A percentile compares a stretch with the other conserved stretches of the same genome.
Conservation (phyloP, 2,329 filamentous ascomycete species). For the Apiospora aurea region DNA sequence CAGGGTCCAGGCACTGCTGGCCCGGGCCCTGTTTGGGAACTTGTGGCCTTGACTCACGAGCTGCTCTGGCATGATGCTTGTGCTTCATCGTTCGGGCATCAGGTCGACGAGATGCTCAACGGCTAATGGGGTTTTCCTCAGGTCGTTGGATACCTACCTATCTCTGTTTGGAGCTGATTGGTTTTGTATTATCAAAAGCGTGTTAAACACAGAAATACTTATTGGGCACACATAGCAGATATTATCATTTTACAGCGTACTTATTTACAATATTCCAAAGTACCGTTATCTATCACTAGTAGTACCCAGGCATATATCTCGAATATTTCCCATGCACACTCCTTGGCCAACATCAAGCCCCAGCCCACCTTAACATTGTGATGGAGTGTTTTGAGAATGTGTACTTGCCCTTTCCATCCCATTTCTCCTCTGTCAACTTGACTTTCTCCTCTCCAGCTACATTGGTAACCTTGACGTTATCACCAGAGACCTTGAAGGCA, state of each 20-base stretch:
- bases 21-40: not conserved
- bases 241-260: not conserved
- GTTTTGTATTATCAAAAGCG: slow-evolving; percentile 23
- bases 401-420: slow-evolving; percentile 68
- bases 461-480: slow-evolving; percentile 65
- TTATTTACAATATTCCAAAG: not conserved
- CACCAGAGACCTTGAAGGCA: slow-evolving; percentile 69
- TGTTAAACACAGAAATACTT: not conserved
- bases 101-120: not conserved
- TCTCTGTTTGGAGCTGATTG: not conserved
- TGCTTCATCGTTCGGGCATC: not conserved
- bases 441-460: slow-evolving; percentile 69
- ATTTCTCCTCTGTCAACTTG: slow-evolving; percentile 63
- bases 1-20: not conserved
- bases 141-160: slow-evolving; percentile 6
- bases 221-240: slow-evolving; percentile 19
- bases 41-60: not conserved
- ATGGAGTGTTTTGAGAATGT: slow-evolving; percentile 75
- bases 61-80: not conserved
- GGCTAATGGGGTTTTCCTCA: not conserved
- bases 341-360: slow-evolving; percentile 29
- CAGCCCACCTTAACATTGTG: slow-evolving; percentile 65
- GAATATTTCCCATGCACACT: not conserved
- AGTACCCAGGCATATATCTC: not conserved
- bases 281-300: too few relatives aligned